phyloP scores from a whole-genome alignment of 352 stramenopile genomes.

The Globisporangium middletonii region DNA sequence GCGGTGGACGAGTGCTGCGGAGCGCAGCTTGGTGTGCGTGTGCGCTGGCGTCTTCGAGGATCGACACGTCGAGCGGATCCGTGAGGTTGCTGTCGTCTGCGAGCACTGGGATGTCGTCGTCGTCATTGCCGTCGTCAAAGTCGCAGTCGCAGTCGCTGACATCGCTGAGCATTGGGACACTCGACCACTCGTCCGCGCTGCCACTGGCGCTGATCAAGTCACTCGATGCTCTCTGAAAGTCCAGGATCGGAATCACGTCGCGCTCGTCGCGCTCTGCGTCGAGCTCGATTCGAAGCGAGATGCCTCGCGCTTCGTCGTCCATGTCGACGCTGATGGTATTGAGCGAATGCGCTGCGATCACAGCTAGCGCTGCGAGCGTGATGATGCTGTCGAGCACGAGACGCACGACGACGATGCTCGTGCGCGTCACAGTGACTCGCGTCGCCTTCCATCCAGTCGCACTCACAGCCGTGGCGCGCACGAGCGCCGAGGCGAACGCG shows the following conservation, averaged over 20 bases:
- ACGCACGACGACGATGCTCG: not conserved
- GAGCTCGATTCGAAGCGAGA: not conserved
- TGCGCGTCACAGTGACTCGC: not conserved
- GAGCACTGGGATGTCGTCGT: not conserved
- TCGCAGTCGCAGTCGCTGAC: constrained; percentile 4
- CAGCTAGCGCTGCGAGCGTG: not conserved
- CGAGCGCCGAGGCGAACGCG: not conserved
- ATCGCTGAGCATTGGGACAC: not conserved
- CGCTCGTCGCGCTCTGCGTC: not conserved
- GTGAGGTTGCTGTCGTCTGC: not conserved
- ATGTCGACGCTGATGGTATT: not conserved
- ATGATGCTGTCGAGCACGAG: not conserved
- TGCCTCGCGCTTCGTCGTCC: not conserved
- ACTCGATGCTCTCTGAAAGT: not conserved
- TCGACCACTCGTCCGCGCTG: not conserved
- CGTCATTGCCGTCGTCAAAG: not conserved
- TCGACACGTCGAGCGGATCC: not conserved
- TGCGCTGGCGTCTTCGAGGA: not conserved
- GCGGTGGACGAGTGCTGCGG: not conserved
- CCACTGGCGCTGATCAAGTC: not conserved
- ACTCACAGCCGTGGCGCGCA: not conserved
- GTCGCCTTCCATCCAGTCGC: not conserved
- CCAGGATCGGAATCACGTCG: not conserved
- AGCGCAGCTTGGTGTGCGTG: not conserved
- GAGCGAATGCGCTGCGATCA: not conserved